Base-by-base conservation (phyloP, 2,329 filamentous ascomycete genomes). In the Fusarium sp. region DNA sequence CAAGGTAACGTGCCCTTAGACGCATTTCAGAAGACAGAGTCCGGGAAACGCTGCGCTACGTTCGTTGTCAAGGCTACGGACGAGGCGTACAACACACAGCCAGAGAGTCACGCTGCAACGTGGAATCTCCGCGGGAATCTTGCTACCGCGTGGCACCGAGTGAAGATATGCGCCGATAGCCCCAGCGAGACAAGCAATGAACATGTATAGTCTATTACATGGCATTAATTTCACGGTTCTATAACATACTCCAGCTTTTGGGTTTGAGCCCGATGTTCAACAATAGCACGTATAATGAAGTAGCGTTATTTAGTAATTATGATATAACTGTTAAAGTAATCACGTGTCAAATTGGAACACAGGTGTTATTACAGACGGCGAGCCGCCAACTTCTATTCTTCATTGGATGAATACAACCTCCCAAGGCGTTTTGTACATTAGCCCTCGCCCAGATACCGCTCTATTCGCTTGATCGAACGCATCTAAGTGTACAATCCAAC, bases 51-150 rank as follows among this genome's bases (percentile, higher is more conserved):
- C 41, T 87, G 84, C 71, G 82, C 83, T 2, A 84, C 82, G 0
- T 68, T 91, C 48, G 79, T 90, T 6, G 88, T 90, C 71, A 91
- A 90, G 77, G 89, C 89, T 8, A 87, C 85, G 3, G 89, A 91
- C 71, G 87, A 89, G 67, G 80, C 83, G 4, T 91, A 91, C 75
- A 91, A 91, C 67, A 87, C 86, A 0, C 89, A 91, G 76, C 88
- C 89, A 1, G 86, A 90, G 73, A 84, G 78, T 39, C 86, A 89
- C 66, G 80, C 81, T 39, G 83, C 82, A 33, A 89, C 87, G 30
- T 91, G 87, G 77, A 91, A 91, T 63, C 79, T 88, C 35, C 81
- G 88, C 3, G 89, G 88, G 0, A 90, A 90, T 74, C 79, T 90
- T 55, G 87, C 87, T 3, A 90, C 86, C n/a, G 88, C 87, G 1